phyloP scores from a whole-genome alignment of 2,329 filamentous ascomycete genomes.

The Neoascochyta sp. region DNA sequence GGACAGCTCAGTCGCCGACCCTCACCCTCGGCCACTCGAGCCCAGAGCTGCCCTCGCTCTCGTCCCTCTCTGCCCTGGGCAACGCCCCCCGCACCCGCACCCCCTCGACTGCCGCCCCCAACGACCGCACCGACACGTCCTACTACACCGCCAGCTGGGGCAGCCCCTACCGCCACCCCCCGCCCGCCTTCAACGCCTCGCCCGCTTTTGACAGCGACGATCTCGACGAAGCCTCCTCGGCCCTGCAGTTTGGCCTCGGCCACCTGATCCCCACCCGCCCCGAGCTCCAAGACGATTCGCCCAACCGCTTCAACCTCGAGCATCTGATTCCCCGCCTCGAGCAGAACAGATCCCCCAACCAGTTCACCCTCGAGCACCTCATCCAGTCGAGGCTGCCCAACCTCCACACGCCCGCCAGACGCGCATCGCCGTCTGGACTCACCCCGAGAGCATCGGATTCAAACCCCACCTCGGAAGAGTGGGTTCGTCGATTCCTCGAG shows the following conservation, averaged over 20 bases:
- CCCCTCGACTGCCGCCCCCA: slow-evolving; percentile 33
- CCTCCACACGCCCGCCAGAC: slow-evolving; percentile 25
- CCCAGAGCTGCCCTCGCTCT: slow-evolving; percentile 40
- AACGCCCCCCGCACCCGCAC: slow-evolving; percentile 33
- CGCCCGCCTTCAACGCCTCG: slow-evolving; percentile 42
- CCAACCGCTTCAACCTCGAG: slow-evolving; percentile 38
- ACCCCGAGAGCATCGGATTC: slow-evolving; percentile 26
- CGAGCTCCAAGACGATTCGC: slow-evolving; percentile 30
- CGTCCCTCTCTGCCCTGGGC: slow-evolving; percentile 31
- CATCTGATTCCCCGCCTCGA: slow-evolving; percentile 37
- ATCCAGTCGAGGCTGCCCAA: slow-evolving; percentile 37
- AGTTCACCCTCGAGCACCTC: slow-evolving; percentile 39
- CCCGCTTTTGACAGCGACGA: slow-evolving; percentile 38
- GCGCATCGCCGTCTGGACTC: slow-evolving; percentile 14
- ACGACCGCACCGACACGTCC: slow-evolving; percentile 45
- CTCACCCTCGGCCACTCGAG: slow-evolving; percentile 42
- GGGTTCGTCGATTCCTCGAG: slow-evolving; percentile 82
- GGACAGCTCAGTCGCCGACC: slow-evolving; percentile 40
- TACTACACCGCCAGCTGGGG: slow-evolving; percentile 83
- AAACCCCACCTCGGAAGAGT: slow-evolving; percentile 66
- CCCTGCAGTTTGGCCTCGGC: slow-evolving; percentile 38
- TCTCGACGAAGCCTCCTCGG: slow-evolving; percentile 36
- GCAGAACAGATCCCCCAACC: slow-evolving; percentile 32
- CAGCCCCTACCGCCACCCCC: slow-evolving; percentile 74
- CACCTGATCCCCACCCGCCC: slow-evolving; percentile 38